A percentile compares a stretch with the other conserved stretches of the same genome.
Conservation (phyloP, 2,329 filamentous ascomycete genomes). For the Macrophomina pseudophaseolina region DNA sequence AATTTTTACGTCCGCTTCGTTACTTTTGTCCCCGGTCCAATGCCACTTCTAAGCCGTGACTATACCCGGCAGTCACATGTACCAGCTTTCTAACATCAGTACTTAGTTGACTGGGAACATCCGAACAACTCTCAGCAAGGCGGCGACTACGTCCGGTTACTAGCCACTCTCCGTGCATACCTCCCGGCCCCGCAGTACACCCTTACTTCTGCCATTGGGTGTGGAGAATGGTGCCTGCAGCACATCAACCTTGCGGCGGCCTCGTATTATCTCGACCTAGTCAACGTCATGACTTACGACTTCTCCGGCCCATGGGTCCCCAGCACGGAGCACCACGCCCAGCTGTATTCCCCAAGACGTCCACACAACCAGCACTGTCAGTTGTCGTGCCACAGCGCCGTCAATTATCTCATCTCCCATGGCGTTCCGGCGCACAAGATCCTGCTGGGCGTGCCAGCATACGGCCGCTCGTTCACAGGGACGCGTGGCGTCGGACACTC, state of each 20-base stretch:
- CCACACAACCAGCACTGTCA: constrained; percentile 61
- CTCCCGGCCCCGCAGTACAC: constrained; percentile 73
- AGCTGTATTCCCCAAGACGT: constrained; percentile 66
- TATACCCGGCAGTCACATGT: not conserved
- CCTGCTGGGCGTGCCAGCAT: constrained; percentile 75
- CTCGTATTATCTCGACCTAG: constrained; percentile 70
- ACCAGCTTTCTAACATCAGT: constrained; percentile 29
- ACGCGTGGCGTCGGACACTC: constrained; percentile 70
- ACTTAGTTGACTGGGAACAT: constrained; percentile 79
- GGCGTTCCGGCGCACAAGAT: constrained; percentile 75
- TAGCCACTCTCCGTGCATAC: constrained; percentile 68
- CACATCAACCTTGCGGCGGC: constrained; percentile 70
- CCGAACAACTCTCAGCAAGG: constrained; percentile 70
- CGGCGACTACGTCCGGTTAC: constrained; percentile 70
- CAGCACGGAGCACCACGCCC: constrained; percentile 74
- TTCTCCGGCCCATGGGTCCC: constrained; percentile 74
- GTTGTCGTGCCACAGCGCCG: constrained; percentile 67
- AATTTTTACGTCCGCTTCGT: not conserved
- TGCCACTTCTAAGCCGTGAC: not conserved
- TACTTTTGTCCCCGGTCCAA: not conserved
- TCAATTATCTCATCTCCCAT: constrained; percentile 68
- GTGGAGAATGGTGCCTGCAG: constrained; percentile 67
- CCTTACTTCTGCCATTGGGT: constrained; percentile 74
- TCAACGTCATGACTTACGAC: constrained; percentile 84
- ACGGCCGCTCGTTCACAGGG: constrained; percentile 72